These are phyloP conservation scores for Hammondia hammondi DNA, from an alignment of 169 alveolate genomes.

Conservation along the genomic window DNA sequence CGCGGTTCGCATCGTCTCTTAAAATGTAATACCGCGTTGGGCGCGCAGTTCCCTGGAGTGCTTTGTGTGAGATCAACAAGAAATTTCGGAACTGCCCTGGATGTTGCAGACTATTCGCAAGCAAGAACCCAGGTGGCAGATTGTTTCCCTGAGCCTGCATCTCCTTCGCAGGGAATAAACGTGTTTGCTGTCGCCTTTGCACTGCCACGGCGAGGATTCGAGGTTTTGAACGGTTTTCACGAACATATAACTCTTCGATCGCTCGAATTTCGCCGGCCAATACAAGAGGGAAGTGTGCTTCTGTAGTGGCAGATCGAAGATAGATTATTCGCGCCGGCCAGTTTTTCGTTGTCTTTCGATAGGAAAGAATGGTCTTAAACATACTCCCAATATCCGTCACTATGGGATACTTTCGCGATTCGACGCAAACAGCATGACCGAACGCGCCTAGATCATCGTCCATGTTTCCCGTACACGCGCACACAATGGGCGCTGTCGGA, in stretches of 20 bases:
- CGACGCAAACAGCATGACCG: background rate
- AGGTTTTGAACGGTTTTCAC: background rate
- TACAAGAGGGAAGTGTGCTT: background rate
- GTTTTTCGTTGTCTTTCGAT: background rate
- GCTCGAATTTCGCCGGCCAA: background rate
- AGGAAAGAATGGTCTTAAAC: background rate
- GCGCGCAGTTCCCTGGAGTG: background rate
- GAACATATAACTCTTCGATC: background rate
- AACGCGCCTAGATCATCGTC: slow-evolving; percentile 9
- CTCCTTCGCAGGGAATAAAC: background rate
- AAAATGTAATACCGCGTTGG: background rate
- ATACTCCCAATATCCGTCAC: background rate
- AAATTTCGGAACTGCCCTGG: background rate
- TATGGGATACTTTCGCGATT: background rate
- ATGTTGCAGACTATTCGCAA: background rate
- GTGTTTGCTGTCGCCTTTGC: slow-evolving; percentile 12
- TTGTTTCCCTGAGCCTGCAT: slow-evolving; percentile 4
- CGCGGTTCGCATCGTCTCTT: background rate
- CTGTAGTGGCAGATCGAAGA: background rate
- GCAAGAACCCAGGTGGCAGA: background rate
- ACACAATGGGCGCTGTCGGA: background rate
- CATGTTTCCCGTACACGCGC: background rate
- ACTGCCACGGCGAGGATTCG: background rate
- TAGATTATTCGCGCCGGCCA: slow-evolving; percentile 14
- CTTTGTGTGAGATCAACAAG: background rate